phyloP scores from a whole-genome alignment of 2,329 filamentous ascomycete species.

The Decorospora gaudefroyi region DNA sequence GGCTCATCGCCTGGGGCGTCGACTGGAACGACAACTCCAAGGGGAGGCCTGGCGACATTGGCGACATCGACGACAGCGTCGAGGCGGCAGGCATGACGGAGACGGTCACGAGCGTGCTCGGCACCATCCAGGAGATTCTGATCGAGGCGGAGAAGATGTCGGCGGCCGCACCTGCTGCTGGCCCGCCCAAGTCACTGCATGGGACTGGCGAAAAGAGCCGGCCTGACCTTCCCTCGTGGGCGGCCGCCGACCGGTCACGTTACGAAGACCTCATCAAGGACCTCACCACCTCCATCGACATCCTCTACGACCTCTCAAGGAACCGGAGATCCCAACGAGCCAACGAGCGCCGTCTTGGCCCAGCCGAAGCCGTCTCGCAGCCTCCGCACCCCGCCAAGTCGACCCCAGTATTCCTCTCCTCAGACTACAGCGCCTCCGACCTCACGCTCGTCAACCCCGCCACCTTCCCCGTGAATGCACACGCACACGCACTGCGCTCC shows the following conservation, averaged over 20 bases:
- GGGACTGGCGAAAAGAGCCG: slow-evolving; percentile 47
- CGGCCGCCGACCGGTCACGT: slow-evolving; percentile 70
- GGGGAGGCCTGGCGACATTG: slow-evolving; percentile 67
- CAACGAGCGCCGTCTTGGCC: slow-evolving; percentile 20
- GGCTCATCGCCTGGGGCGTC: slow-evolving; percentile 76
- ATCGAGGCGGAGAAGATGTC: slow-evolving; percentile 76
- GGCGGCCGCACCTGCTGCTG: slow-evolving; percentile 52
- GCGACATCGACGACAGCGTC: slow-evolving; percentile 73
- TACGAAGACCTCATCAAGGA: slow-evolving; percentile 77
- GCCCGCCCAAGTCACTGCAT: slow-evolving; percentile 36
- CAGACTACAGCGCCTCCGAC: slow-evolving; percentile 49
- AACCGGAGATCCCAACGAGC: slow-evolving; percentile 58
- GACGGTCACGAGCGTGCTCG: slow-evolving; percentile 76
- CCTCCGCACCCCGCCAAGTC: slow-evolving; percentile 22
- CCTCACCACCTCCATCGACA: slow-evolving; percentile 77
- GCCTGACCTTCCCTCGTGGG: slow-evolving; percentile 44
- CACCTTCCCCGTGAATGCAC: slow-evolving; percentile 36
- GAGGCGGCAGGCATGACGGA: slow-evolving; percentile 72
- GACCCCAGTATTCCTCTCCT: slow-evolving; percentile 35
- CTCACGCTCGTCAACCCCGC: slow-evolving; percentile 52
- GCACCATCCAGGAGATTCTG: slow-evolving; percentile 77
- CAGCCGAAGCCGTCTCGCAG: slow-evolving; percentile 29
- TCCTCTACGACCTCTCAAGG: slow-evolving; percentile 74
- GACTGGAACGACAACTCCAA: slow-evolving; percentile 74
- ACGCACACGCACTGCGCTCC: slow-evolving; percentile 23